phyloP scores from a whole-genome alignment of 2,329 filamentous ascomycete genomes.

The Penicillium sp. region DNA sequence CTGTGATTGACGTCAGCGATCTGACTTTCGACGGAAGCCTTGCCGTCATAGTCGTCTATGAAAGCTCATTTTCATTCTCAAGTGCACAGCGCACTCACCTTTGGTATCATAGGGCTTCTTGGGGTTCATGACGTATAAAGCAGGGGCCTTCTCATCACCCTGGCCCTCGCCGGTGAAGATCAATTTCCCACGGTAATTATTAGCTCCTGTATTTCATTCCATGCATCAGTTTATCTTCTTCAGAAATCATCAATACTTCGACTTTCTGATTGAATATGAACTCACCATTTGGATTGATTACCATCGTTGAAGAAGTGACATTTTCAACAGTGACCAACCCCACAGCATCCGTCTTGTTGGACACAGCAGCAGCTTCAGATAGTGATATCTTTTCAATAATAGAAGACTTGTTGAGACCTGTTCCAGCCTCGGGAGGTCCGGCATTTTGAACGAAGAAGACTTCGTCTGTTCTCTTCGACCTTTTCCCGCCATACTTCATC shows the following conservation, averaged over 20 bases:
- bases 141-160: conserved; percentile 18
- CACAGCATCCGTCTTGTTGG: conserved; percentile 15
- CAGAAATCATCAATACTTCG: neutral
- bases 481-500: neutral
- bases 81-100: conserved; percentile 7
- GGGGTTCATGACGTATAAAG: conserved; percentile 24
- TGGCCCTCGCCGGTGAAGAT: conserved; percentile 22
- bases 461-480: conserved; percentile 20
- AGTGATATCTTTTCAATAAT: conserved; percentile 22
- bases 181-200: conserved; percentile 18
- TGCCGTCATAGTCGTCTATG: neutral
- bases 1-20: conserved; percentile 1
- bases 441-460: conserved; percentile 27
- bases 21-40: neutral
- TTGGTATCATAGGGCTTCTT: conserved; percentile 23
- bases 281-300: conserved; percentile 19
- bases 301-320: conserved; percentile 10
- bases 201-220: conserved; percentile 11
- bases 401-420: conserved; percentile 16
- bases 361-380: conserved; percentile 18
- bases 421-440: conserved; percentile 17
- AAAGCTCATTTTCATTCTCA: too few relatives aligned
- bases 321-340: conserved; percentile 11
- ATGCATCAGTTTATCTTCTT: neutral
- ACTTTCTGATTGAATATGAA: neutral